These are phyloP conservation scores for Yarrowia galli DNA, from an alignment of 1,139 yeast species.

Conservation along the genomic window DNA sequence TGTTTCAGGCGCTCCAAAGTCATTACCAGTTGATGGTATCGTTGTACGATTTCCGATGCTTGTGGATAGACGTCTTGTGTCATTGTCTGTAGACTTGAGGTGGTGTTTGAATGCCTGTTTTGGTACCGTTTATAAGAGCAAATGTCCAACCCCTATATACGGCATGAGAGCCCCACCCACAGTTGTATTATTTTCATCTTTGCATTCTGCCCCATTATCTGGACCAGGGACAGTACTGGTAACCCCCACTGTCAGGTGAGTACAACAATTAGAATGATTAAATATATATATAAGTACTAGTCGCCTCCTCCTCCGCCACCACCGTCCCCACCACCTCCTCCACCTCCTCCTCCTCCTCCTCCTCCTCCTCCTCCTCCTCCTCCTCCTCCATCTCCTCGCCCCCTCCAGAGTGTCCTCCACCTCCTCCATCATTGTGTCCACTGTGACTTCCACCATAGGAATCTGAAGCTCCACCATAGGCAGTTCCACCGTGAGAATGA, in stretches of 20 bases:
- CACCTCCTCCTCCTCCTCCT: constrained; percentile 21
- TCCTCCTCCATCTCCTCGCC: constrained; percentile 7
- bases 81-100: too few relatives aligned
- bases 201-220: too few relatives aligned
- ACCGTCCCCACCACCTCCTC: not conserved
- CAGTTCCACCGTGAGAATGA: not conserved
- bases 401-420: not conserved
- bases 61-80: not conserved
- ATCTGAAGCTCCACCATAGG: not conserved
- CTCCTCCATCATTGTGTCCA: not conserved
- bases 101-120: too few relatives aligned
- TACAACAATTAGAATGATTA: too few relatives aligned
- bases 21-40: not conserved
- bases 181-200: constrained; percentile 3
- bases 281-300: not conserved
- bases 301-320: not conserved
- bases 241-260: too few relatives aligned
- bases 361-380: not conserved
- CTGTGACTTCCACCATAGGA: not conserved
- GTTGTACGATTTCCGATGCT: not conserved
- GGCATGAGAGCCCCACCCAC: too few relatives aligned
- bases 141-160: too few relatives aligned
- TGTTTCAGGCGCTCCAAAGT: not conserved
- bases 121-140: too few relatives aligned
- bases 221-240: too few relatives aligned